These are phyloP conservation scores for Plenodomus biglobosus DNA, from an alignment of 2,329 filamentous ascomycete genomes.

Conservation along the genomic window DNA sequence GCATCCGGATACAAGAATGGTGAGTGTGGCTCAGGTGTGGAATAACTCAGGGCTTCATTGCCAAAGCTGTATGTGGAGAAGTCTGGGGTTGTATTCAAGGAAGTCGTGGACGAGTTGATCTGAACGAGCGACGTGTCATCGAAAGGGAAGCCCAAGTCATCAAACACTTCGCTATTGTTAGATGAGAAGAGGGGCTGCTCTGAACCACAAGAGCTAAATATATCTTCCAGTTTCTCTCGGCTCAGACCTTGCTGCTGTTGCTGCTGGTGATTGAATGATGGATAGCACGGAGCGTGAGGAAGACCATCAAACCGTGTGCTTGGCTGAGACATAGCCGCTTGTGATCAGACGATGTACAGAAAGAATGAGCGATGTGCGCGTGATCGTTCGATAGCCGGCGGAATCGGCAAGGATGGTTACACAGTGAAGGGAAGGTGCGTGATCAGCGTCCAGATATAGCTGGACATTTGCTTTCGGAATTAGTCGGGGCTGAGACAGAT, in stretches of 20 bases:
- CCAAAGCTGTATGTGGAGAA: constrained; percentile 15
- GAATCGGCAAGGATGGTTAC: constrained; percentile 18
- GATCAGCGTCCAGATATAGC: constrained; percentile 27
- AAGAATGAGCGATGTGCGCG: constrained; percentile 1
- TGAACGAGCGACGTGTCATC: not conserved
- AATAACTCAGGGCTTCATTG: constrained; percentile 6
- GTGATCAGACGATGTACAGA: not conserved
- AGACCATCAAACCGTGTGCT: constrained; percentile 4
- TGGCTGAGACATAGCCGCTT: constrained; percentile 24
- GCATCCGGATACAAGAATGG: constrained; percentile 23
- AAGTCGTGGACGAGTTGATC: constrained; percentile 5
- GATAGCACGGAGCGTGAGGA: constrained; percentile 2
- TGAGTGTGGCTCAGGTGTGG: constrained; percentile 11
- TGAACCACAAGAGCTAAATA: constrained; percentile 7
- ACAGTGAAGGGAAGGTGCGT: constrained; percentile 15
- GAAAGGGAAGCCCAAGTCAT: constrained; percentile 10
- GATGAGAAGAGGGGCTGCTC: constrained; percentile 7
- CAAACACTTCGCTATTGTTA: constrained; percentile 7
- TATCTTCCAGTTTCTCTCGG: constrained; percentile 12
- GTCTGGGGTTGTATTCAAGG: constrained; percentile 13
- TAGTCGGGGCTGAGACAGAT: constrained; percentile 28
- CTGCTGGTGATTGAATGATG: constrained; percentile 4
- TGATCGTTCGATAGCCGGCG: constrained; percentile 2
- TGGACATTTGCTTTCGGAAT: constrained; percentile 7
- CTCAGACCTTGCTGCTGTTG: constrained; percentile 4